Percentiles rank a stretch among this genome's conserved stretches.
These are phyloP conservation scores for Lathyrus oleraceus DNA, from an alignment of 306 rosid genomes.

Conservation along the genomic window DNA sequence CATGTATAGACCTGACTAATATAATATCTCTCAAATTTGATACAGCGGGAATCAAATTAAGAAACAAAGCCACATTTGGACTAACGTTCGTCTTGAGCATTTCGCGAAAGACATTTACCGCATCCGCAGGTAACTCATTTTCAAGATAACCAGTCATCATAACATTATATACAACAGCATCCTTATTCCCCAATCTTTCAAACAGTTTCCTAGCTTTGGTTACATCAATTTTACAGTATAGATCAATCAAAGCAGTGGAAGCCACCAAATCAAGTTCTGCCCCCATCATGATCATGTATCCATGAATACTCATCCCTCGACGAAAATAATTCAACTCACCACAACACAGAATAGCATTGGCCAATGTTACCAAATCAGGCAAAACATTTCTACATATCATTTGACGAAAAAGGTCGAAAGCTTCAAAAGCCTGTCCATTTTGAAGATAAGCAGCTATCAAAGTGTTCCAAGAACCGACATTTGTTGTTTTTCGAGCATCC, in stretches of 20 bases:
- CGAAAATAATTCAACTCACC: slow-evolving; percentile 38
- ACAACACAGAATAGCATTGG: slow-evolving; percentile 50
- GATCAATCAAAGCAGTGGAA: slow-evolving; percentile 47
- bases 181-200: slow-evolving; percentile 43
- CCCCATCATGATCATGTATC: slow-evolving; percentile 41
- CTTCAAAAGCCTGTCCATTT: slow-evolving; percentile 40
- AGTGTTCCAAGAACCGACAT: slow-evolving; percentile 47
- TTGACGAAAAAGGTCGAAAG: slow-evolving; percentile 40
- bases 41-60: slow-evolving; percentile 50
- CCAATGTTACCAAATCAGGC: slow-evolving; percentile 55
- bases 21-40: slow-evolving; percentile 40
- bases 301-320: slow-evolving; percentile 56
- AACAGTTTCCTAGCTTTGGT: slow-evolving; percentile 48
- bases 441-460: slow-evolving; percentile 45
- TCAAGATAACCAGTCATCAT: slow-evolving; percentile 53
- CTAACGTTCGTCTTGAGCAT: slow-evolving; percentile 33
- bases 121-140: slow-evolving; percentile 36
- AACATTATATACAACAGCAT: slow-evolving; percentile 44
- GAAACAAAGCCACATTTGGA: slow-evolving; percentile 46
- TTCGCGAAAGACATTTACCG: slow-evolving; percentile 33
- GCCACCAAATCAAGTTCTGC: slow-evolving; percentile 47
- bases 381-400: slow-evolving; percentile 40
- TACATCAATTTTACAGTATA: slow-evolving; percentile 49
- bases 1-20: slow-evolving; percentile 46
- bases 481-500: slow-evolving; percentile 30